Conservation (phyloP, 805 yeast genomes). For the Diddensiella santjacobensis region DNA sequence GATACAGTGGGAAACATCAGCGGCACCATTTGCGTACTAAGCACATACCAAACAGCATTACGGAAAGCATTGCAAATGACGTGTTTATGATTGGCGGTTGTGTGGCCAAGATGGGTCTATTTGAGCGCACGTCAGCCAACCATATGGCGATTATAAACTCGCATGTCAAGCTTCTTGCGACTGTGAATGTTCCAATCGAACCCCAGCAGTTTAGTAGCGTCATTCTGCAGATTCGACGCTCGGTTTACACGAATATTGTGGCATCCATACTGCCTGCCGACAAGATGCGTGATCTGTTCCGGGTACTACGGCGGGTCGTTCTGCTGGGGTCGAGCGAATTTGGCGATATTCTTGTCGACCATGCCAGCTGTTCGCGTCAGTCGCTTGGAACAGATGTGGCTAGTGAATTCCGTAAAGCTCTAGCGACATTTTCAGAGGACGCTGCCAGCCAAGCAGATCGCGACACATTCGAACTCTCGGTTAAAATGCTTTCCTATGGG, state of each 20-base stretch:
- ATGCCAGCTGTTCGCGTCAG: background rate
- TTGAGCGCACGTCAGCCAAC: background rate
- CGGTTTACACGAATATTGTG: conserved; percentile 18
- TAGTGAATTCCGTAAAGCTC: conserved; percentile 6
- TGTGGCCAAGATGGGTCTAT: conserved; percentile 1
- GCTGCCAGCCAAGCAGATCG: conserved; percentile 3
- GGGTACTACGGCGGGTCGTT: conserved; percentile 16
- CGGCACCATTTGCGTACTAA: conserved; percentile 9
- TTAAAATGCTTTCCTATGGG: background rate
- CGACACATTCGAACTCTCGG: conserved; percentile 5
- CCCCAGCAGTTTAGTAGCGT: conserved; percentile 6
- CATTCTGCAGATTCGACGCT: conserved; percentile 5
- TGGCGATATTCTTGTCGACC: conserved; percentile 5
- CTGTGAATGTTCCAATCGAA: conserved; percentile 12
- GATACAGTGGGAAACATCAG: background rate
- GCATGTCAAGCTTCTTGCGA: conserved; percentile 9
- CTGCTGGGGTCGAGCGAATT: conserved; percentile 21
- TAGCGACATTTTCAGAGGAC: conserved; percentile 15
- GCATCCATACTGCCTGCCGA: conserved; percentile 8
- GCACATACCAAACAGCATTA: conserved; percentile 11
- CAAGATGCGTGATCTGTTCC: conserved; percentile 11
- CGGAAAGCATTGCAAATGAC: conserved; percentile 14
- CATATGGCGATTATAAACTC: background rate
- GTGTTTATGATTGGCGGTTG: conserved; percentile 19
- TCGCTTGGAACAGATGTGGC: background rate